Evolutionary conservation across 306 rosid species (phyloP), one percentile per base, ranked within the genome.

Genomic region (Acacia crassicarpa): DNA sequence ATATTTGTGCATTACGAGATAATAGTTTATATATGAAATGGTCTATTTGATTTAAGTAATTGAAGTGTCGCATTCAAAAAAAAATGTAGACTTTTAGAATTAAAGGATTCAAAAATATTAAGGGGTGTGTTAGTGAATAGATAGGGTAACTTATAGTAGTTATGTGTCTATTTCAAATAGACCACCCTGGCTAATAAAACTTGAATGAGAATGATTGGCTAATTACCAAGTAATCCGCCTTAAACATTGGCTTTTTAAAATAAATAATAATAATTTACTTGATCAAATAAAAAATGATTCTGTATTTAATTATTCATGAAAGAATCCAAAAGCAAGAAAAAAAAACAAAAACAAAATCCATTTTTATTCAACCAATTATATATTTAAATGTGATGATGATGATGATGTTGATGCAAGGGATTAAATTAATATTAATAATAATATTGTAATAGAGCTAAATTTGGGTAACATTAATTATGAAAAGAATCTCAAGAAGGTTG

Each of bases 141-240:
- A 75, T 65, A 12, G n/a, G 35, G 7, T 66, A 76, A 76, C 38
- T 9, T 14, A 67, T 25, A 32, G 81, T 46, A 3, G 81, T 77
- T 65, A 32, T 20, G 33, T 3, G 65, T 77, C 73, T 15, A 20
- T 38, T 65, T 63, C 81, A 30, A 4, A 58, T n/a, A 45, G 0
- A 17, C 4, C 58, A 71, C 10, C 10, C 46, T 27, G 20, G 19
- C 63, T 63, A 71, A 71, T 40, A 5, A 71, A 22, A 16, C 14
- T 71, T 71, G 35, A 45, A 44, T 3, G 58, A 25, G 0, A 25
- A 14, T 25, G 19, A 44, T 43, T 71, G 75, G 33, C 56, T 22
- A 70, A 43, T 12, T 35, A 23, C 80, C 80, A 63, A 30, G 46
- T 45, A 63, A 48, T 67, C 66, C 33, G 67, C 67, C 75, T 44